phyloP scores from a whole-genome alignment of 306 rosid genomes.

The Dicorynia guianensis region DNA sequence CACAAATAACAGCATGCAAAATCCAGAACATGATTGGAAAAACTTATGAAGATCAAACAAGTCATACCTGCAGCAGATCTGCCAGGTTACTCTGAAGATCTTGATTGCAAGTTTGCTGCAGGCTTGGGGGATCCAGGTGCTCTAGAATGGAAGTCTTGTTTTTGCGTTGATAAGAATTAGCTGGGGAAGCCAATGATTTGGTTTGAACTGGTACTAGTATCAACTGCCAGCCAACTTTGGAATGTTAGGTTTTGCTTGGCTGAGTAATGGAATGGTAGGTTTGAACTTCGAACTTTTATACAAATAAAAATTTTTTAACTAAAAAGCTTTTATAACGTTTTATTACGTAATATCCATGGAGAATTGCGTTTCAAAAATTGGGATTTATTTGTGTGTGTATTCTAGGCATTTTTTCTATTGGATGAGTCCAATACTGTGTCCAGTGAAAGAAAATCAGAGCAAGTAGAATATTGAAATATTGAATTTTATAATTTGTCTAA shows the following conservation, averaged over 20 bases:
- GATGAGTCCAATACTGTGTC: no score
- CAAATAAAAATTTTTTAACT: neutral
- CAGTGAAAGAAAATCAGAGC: no score
- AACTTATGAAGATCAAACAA: slow-evolving; percentile 19
- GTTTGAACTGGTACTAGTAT: neutral
- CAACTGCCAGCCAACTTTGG: slow-evolving; percentile 30
- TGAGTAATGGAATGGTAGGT: slow-evolving; percentile 43
- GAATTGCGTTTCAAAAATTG: neutral
- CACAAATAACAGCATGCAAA: neutral
- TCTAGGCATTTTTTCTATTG: no score
- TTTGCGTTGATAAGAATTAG: slow-evolving; percentile 16
- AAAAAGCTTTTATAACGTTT: neutral
- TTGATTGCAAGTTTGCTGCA: neutral
- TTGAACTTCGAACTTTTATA: slow-evolving; percentile 16
- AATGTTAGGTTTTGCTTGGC: slow-evolving; percentile 47
- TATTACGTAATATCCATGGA: neutral
- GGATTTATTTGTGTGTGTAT: neutral
- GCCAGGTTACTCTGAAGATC: neutral
- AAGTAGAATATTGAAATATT: no score
- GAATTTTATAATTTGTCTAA: no score
- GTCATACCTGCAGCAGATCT: slow-evolving; percentile 38
- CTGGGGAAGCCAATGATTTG: neutral
- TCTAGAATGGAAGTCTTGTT: slow-evolving; percentile 15
- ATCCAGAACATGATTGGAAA: neutral
- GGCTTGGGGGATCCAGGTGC: neutral